These are phyloP conservation scores for Coniochaeta prunicola DNA, from an alignment of 2,329 filamentous ascomycete genomes.

Conservation along the genomic window DNA sequence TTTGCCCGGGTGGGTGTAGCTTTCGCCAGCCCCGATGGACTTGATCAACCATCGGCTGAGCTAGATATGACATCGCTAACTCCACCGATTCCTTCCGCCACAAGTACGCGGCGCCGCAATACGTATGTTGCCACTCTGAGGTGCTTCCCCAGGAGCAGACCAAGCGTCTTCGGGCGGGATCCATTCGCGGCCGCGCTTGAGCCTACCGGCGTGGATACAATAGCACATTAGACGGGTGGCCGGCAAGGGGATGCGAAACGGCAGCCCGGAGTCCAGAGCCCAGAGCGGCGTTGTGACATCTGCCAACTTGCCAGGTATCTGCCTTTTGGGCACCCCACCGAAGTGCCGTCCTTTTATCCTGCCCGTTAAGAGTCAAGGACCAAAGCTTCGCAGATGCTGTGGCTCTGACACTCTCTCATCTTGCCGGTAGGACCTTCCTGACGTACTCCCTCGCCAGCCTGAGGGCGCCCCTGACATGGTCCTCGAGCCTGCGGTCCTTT, in stretches of 20 bases:
- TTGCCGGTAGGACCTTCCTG: slow-evolving; percentile 49
- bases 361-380: not conserved
- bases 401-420: slow-evolving; percentile 39
- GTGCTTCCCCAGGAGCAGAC: not conserved
- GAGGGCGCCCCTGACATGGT: slow-evolving; percentile 61
- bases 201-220: not conserved
- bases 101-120: not conserved
- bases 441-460: slow-evolving; percentile 50
- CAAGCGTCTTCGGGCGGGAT: not conserved
- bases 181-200: not conserved
- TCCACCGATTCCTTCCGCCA: not conserved
- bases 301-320: not conserved
- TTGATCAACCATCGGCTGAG: not conserved
- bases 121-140: not conserved
- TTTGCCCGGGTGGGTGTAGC: too few species aligned
- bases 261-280: not conserved
- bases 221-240: not conserved
- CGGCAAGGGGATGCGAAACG: not conserved
- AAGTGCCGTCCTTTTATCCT: not conserved
- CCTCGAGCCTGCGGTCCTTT: slow-evolving; percentile 65
- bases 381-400: not conserved
- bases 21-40: not conserved
- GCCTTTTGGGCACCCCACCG: not conserved
- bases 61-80: not conserved
- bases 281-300: not conserved